Conservation (phyloP, 2,329 filamentous ascomycete genomes). For the Colletotrichum sp. region DNA sequence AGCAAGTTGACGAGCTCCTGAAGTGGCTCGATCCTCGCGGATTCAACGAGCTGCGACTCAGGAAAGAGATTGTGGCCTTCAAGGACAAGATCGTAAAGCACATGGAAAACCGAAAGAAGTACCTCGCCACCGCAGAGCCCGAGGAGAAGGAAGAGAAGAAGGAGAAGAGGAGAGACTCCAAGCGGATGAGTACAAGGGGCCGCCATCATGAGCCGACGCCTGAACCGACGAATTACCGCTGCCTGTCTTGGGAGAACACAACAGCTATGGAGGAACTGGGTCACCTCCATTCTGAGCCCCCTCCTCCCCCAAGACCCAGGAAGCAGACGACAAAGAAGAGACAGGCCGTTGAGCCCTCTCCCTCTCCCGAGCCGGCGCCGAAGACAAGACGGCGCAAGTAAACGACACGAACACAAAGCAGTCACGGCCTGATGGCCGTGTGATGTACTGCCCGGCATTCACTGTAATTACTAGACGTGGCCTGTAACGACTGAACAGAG, state of each 20-base stretch:
- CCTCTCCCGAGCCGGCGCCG: conserved; percentile 25
- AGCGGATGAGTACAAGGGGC: conserved; percentile 50
- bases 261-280: conserved; percentile 63
- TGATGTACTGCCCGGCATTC: background rate
- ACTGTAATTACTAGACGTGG: conserved; percentile 12
- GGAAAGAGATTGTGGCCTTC: conserved; percentile 83
- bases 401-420: background rate
- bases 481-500: background rate
- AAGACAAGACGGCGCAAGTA: conserved; percentile 27
- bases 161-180: conserved; percentile 23
- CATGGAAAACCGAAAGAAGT: conserved; percentile 81
- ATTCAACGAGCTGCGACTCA: conserved; percentile 82
- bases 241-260: conserved; percentile 60
- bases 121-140: conserved; percentile 61
- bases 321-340: conserved; percentile 57
- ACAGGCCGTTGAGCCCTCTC: conserved; percentile 37
- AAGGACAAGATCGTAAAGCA: conserved; percentile 77
- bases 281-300: conserved; percentile 61
- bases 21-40: conserved; percentile 90
- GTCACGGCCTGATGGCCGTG: background rate
- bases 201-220: conserved; percentile 51
- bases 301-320: conserved; percentile 53
- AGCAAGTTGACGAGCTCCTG: conserved; percentile 79
- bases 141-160: conserved; percentile 38
- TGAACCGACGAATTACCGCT: conserved; percentile 52